phyloP scores from a whole-genome alignment of 441 rosid genomes.

The Codiaeum variegatum region DNA sequence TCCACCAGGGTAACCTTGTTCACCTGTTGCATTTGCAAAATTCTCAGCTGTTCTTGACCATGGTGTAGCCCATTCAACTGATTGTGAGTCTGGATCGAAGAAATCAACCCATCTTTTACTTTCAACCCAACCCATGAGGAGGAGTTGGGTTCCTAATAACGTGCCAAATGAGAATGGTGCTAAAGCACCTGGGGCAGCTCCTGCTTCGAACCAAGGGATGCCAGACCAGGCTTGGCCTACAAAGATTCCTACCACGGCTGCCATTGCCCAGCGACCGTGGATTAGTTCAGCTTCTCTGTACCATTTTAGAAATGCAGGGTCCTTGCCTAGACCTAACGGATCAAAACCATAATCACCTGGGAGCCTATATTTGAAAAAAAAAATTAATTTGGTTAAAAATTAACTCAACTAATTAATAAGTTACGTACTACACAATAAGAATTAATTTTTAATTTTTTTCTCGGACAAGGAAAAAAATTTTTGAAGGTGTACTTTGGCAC shows the following conservation, averaged over 20 bases:
- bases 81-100: slow-evolving; percentile 87
- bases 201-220: slow-evolving; percentile 93
- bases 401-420: no score
- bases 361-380: no score
- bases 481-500: no score
- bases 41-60: slow-evolving; percentile 89
- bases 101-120: slow-evolving; percentile 96
- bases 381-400: no score
- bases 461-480: no score
- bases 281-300: slow-evolving; percentile 94
- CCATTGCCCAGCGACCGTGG: slow-evolving; percentile 98
- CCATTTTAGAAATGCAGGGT: slow-evolving; percentile 92
- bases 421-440: no score
- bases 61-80: slow-evolving; percentile 92
- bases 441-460: no score
- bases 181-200: slow-evolving; percentile 75
- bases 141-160: slow-evolving; percentile 71
- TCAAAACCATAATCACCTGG: slow-evolving; percentile 96
- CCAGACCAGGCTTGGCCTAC: slow-evolving; percentile 96
- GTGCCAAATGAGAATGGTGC: slow-evolving; percentile 92
- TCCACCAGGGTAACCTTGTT: slow-evolving; percentile 93
- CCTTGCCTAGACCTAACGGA: slow-evolving; percentile 87
- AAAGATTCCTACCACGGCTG: slow-evolving; percentile 82
- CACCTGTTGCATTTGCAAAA: slow-evolving; percentile 77
- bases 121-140: slow-evolving; percentile 99